Base-by-base conservation (phyloP, 1,139 yeast species). In the Suhomyces atakaporum region DNA sequence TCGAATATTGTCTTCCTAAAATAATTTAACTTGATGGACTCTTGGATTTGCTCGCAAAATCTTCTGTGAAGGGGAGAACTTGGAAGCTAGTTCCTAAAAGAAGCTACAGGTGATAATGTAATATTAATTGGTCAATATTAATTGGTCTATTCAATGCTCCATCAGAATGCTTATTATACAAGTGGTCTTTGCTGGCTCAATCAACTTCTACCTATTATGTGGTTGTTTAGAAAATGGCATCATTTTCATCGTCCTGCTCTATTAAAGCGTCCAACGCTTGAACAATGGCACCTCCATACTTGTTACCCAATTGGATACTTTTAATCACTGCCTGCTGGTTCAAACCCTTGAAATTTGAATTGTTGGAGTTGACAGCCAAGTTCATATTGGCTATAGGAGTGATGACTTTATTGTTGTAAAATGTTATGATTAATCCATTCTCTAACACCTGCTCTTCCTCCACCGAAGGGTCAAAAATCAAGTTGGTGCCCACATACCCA, bases 391-490 rank as follows among this genome's bases (percentile, higher is more conserved):
- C 69, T 2, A 84, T 62, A 3, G 94, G 92, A 0, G 88, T 66
- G 19, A 79, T 77, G 2, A 86, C 79, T 42, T 73, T 69, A 14
- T 80, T 79, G 40, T 80, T 65, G 37, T 77, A 75, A 78, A 84
- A 89, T 25, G 92, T 80, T 7, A 87, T 58, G 31, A 88, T 65
- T 13, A 90, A 46, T 0, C 95, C 96, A 45, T 85, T 84, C 48
- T 89, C 95, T 42, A 90, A 73, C 2, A 89, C 95, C 44, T 81
- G 86, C 53, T 86, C 90, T 59, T 90, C 98, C 44, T 83, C 87
- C 14, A 77, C 63, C 1, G 94, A 81, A 0, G 97, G 97, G 54
- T 90, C 98, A 29, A 89, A 70, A 4, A 84, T 72, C 31, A 79
- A 63, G 45, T 78, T 82, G 10, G 72, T 58, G 1, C 92, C 95